phyloP scores from a whole-genome alignment of 768 basidiomycete species.

The Macrocybe gigantea region DNA sequence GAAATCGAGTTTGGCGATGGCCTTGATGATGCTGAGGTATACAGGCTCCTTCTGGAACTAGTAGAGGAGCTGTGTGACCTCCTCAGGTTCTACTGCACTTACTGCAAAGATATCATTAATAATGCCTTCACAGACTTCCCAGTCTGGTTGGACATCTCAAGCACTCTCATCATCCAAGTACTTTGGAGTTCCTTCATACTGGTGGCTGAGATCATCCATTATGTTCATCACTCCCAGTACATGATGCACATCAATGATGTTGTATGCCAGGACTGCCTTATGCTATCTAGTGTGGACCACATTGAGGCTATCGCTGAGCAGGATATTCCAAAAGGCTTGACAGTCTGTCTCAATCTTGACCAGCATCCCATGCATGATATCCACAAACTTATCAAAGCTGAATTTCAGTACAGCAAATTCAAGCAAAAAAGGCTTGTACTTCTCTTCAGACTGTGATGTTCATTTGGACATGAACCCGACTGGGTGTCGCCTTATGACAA shows the following conservation, averaged over 20 bases:
- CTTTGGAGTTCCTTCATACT: constrained; percentile 10
- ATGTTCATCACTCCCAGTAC: constrained; percentile 14
- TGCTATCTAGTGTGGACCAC: constrained; percentile 20
- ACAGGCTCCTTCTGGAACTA: constrained; percentile 8
- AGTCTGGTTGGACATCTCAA: constrained; percentile 24
- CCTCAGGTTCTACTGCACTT: not conserved
- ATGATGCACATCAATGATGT: constrained; percentile 19
- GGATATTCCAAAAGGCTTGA: constrained; percentile 20
- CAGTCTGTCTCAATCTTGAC: constrained; percentile 27
- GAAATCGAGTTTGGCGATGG: constrained; percentile 14
- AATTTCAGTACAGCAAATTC: constrained; percentile 31
- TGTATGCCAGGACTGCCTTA: constrained; percentile 16
- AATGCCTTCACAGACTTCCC: constrained; percentile 14
- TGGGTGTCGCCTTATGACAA: constrained; percentile 13
- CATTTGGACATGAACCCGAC: constrained; percentile 24
- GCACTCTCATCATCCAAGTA: constrained; percentile 18
- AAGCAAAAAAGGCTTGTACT: constrained; percentile 23
- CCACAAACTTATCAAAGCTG: constrained; percentile 19
- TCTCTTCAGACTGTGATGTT: constrained; percentile 17
- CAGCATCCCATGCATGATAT: constrained; percentile 19
- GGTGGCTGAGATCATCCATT: constrained; percentile 24
- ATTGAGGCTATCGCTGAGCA: constrained; percentile 18
- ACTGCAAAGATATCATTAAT: constrained; percentile 6
- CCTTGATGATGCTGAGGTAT: constrained; percentile 15
- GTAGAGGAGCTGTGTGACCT: not conserved